Conservation (phyloP, 306 rosid species). For the Lathyrus sativus region DNA sequence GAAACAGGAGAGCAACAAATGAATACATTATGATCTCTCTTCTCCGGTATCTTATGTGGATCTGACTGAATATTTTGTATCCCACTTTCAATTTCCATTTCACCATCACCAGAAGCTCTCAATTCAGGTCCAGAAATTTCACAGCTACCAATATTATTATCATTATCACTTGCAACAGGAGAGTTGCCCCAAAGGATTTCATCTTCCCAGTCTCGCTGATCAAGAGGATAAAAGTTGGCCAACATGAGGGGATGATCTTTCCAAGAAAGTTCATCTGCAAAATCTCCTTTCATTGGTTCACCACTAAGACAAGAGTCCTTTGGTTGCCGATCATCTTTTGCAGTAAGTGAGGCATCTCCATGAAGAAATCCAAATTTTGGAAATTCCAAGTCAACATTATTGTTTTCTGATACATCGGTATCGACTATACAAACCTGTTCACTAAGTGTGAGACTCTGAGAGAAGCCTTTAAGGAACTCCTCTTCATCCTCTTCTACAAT, state of each 20-base stretch:
- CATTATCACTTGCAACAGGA: constrained; percentile 53
- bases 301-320: constrained; percentile 57
- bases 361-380: constrained; percentile 58
- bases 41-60: constrained; percentile 43
- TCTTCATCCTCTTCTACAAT: constrained; percentile 96
- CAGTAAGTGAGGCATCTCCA: constrained; percentile 44
- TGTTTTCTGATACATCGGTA: constrained; percentile 48
- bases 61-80: constrained; percentile 42
- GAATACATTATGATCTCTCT: constrained; percentile 40
- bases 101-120: constrained; percentile 56
- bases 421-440: constrained; percentile 47
- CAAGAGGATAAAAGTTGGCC: constrained; percentile 70
- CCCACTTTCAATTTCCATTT: constrained; percentile 54
- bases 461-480: constrained; percentile 63
- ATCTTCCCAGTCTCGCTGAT: constrained; percentile 93
- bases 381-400: constrained; percentile 54
- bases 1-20: constrained; percentile 46
- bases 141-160: constrained; percentile 52
- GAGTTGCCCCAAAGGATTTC: constrained; percentile 86
- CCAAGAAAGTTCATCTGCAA: constrained; percentile 36
- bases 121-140: constrained; percentile 66
- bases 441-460: constrained; percentile 48
- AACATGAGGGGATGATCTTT: constrained; percentile 44
- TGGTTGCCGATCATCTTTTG: constrained; percentile 41
- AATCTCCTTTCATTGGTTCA: constrained; percentile 73